Percentiles rank a stretch among this genome's conserved stretches.
phyloP scores from a whole-genome alignment of 768 basidiomycete species.

The Clitopilus passeckerianus region DNA sequence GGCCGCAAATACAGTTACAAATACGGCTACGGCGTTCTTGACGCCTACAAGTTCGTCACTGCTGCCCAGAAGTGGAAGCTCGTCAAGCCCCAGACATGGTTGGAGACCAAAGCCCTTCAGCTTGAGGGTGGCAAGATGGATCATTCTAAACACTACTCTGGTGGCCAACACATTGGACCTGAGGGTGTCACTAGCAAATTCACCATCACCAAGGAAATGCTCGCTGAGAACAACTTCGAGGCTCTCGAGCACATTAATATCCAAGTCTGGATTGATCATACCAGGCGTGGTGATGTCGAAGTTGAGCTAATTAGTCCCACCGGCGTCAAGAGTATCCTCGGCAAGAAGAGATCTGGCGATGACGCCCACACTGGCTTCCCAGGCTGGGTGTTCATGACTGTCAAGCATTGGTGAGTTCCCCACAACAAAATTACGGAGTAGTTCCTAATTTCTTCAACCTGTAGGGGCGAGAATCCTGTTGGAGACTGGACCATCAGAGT shows the following conservation, averaged over 20 bases:
- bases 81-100: conserved; percentile 94
- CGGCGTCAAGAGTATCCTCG: conserved; percentile 82
- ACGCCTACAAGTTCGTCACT: conserved; percentile 78
- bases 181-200: conserved; percentile 66
- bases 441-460: conserved; percentile 6
- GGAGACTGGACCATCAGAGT: conserved; percentile 93
- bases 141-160: conserved; percentile 43
- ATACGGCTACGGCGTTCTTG: conserved; percentile 89
- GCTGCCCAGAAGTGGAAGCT: conserved; percentile 77
- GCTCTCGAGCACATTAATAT: conserved; percentile 88
- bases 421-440: not conserved
- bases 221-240: conserved; percentile 77
- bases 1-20: conserved; percentile 78
- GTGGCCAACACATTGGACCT: conserved; percentile 59
- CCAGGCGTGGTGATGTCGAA: conserved; percentile 85
- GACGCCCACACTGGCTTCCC: conserved; percentile 62
- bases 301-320: conserved; percentile 84
- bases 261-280: conserved; percentile 87
- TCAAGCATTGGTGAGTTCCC: conserved; percentile 88
- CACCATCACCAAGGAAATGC: conserved; percentile 60
- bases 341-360: conserved; percentile 65
- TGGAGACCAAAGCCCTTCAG: conserved; percentile 67
- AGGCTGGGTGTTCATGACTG: conserved; percentile 95
- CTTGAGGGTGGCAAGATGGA: conserved; percentile 57
- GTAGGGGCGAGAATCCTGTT: conserved; percentile 87